Percentiles rank a stretch among this genome's conserved stretches.
Evolutionary conservation across 805 yeast genomes (phyloP).

Genomic region (Wickerhamiella lipophila): DNA sequence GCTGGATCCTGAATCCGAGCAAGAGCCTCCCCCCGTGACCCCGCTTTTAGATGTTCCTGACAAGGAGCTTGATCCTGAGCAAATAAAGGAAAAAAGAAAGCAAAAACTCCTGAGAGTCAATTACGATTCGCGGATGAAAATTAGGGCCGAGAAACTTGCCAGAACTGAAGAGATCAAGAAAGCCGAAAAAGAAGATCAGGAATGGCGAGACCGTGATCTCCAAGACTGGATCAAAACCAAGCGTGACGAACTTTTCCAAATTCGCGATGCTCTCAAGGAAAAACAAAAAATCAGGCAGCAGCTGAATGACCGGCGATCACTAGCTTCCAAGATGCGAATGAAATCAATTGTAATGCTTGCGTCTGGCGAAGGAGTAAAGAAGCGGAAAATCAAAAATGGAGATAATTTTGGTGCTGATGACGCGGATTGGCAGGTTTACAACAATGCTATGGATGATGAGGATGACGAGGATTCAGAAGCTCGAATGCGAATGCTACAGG

Average conservation of each 20-base stretch:
- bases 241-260: constrained; percentile 42
- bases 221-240: constrained; percentile 69
- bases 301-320: constrained; percentile 75
- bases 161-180: constrained; percentile 50
- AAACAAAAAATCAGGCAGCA: constrained; percentile 60
- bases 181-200: constrained; percentile 50
- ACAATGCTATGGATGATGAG: constrained; percentile 48
- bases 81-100: constrained; percentile 72
- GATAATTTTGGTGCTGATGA: constrained; percentile 93
- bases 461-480: constrained; percentile 55
- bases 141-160: constrained; percentile 61
- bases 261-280: constrained; percentile 55
- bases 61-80: constrained; percentile 64
- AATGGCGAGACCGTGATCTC: constrained; percentile 66
- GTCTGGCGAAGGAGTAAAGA: constrained; percentile 27
- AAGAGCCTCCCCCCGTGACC: constrained; percentile 42
- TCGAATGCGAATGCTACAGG: constrained; percentile 41
- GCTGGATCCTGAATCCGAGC: constrained; percentile 23
- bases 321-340: constrained; percentile 88
- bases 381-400: constrained; percentile 40
- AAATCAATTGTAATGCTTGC: constrained; percentile 80
- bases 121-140: constrained; percentile 74
- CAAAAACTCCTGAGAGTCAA: constrained; percentile 76
- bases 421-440: constrained; percentile 87
- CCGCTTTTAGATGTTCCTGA: constrained; percentile 78